Evolutionary conservation across 2,329 filamentous ascomycete species (phyloP).

Genomic region (Hypocreales sp.): DNA sequence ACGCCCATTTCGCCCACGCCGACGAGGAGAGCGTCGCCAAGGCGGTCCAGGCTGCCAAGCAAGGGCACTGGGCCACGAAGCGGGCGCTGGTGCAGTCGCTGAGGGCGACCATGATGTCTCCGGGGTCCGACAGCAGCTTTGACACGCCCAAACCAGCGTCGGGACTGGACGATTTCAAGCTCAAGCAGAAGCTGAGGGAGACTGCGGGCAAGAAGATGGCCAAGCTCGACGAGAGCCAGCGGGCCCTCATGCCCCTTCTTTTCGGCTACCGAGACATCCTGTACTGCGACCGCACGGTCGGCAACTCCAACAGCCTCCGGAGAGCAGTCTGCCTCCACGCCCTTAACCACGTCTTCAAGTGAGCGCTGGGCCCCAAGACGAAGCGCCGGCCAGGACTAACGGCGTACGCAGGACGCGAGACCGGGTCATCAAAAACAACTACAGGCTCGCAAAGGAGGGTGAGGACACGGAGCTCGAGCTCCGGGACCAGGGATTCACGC

Average conservation of each 20-base stretch:
- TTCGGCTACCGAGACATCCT: conserved; percentile 76
- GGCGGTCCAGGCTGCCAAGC: conserved; percentile 33
- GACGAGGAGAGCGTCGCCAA: conserved; percentile 43
- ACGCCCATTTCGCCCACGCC: conserved; percentile 59
- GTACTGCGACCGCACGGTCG: conserved; percentile 54
- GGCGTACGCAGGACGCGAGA: conserved; percentile 53
- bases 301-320: conserved; percentile 54
- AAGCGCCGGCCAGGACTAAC: too few relatives aligned
- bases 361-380: conserved; percentile 12
- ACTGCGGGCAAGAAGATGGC: conserved; percentile 35
- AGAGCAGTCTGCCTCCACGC: conserved; percentile 67
- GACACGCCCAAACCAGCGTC: conserved; percentile 17
- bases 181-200: conserved; percentile 56
- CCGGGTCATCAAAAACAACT: conserved; percentile 82
- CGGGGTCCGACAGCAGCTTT: conserved; percentile 21
- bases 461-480: conserved; percentile 53
- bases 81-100: conserved; percentile 29
- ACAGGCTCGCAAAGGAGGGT: conserved; percentile 53
- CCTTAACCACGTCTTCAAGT: conserved; percentile 85
- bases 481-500: conserved; percentile 87
- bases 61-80: conserved; percentile 33
- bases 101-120: conserved; percentile 30
- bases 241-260: conserved; percentile 51
- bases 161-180: conserved; percentile 32
- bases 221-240: conserved; percentile 45